Percentiles rank a stretch among this genome's conserved stretches.
phyloP scores from a whole-genome alignment of 306 rosid species.

The Vicia villosa region DNA sequence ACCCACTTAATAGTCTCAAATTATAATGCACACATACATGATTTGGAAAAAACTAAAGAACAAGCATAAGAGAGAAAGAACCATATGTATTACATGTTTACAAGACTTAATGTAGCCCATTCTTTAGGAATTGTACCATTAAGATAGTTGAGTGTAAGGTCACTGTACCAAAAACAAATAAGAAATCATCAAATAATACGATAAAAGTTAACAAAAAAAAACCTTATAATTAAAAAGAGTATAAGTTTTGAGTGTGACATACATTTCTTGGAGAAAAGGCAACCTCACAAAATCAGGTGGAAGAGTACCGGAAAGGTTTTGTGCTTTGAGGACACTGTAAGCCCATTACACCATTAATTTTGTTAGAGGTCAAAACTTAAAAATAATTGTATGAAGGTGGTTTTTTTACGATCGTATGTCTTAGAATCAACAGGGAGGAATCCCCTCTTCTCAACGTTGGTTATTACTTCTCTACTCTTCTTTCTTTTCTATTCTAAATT shows the following conservation, averaged over 20 bases:
- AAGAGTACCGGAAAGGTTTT: conserved; percentile 50
- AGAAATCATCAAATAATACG: neutral
- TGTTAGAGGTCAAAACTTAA: neutral
- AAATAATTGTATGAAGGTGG: too few relatives aligned
- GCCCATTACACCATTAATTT: neutral
- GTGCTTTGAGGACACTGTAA: conserved; percentile 44
- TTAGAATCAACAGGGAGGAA: too few relatives aligned
- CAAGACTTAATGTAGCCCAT: conserved; percentile 51
- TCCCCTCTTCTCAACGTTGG: too few relatives aligned
- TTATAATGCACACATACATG: neutral
- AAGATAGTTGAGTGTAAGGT: conserved; percentile 57
- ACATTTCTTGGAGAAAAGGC: conserved; percentile 54
- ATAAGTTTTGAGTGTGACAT: conserved; percentile 28
- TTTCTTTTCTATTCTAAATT: too few relatives aligned
- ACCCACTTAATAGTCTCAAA: too few relatives aligned
- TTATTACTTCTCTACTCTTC: too few relatives aligned
- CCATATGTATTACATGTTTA: conserved; percentile 44
- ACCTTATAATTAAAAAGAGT: conserved; percentile 1
- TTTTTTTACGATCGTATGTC: too few relatives aligned
- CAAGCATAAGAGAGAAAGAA: neutral
- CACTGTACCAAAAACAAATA: conserved; percentile 40
- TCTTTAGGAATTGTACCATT: conserved; percentile 58
- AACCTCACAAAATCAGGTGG: too few relatives aligned
- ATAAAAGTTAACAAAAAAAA: neutral
- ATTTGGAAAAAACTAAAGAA: neutral